Base-by-base conservation (phyloP, 192 early-diverging fungal species). In the Coemansia sp. region DNA sequence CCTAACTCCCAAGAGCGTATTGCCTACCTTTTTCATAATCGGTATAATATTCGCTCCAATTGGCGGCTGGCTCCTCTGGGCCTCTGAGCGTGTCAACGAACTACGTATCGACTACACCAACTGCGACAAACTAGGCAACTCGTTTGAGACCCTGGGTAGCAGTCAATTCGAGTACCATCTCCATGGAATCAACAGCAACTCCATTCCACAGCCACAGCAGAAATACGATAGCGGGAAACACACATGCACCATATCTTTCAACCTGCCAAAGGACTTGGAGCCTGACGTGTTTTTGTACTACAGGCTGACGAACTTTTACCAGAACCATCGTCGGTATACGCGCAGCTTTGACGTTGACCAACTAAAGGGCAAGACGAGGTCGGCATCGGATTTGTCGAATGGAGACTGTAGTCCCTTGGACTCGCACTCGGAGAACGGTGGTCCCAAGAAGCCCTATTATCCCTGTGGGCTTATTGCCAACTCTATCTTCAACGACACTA, bases 381-480 rank as follows among this genome's bases (percentile, higher is more conserved):
- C 74, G 15, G 75, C 64, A 0, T 50, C 67, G 9, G 80, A 80
- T 0, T 44, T 88, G 58, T 70, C 86, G 2, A 78, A 79, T 29
- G 74, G 75, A 40, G 77, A 84, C 62, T 93, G 91, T 75, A 83
- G 80, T 36, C 91, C 91, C 34, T 71, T 93, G 34, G 84, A 74
- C 20, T 51, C 65, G 7, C 44, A 40, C 17, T 12, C 44, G 13
- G 44, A 71, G 8, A 65, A 59, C 9, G 79, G 71, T 42, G 71
- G 63, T 4, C 59, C 68, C 40, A 80, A 81, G 29, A 71, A 72
- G 40, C 76, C 87, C 9, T 90, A 91, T 64, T 99, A 96, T 76
- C 98, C 98, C 27, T 99, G 98, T 71, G 98, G 98, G 0, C 86
- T 98, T 58, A 97, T 99, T 81, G 98, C 97, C 19, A 98, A 98